Evolutionary conservation across 139 green algal genomes (phyloP).

Genomic region (Tetraselmis striata): DNA sequence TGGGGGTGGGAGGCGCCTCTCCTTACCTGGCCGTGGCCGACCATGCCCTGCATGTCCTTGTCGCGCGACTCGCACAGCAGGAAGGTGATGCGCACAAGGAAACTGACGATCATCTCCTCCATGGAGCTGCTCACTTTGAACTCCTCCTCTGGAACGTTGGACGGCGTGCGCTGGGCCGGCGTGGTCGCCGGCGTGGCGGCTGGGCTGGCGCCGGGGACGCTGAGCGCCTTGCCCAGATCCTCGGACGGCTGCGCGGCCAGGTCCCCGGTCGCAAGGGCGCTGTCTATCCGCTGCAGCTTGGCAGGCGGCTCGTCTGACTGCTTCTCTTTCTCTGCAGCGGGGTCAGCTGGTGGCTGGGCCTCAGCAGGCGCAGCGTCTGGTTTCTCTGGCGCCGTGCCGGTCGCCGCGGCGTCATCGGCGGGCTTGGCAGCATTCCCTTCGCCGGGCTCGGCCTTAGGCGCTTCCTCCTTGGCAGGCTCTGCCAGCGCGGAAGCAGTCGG

Average conservation of each 20-base stretch:
- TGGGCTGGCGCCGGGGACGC: not conserved
- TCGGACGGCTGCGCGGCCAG: not conserved
- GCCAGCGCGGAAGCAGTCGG: not conserved
- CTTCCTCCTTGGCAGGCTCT: not conserved
- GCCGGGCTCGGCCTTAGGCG: not conserved
- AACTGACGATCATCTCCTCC: conserved; percentile 81
- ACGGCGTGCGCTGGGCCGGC: too few species aligned
- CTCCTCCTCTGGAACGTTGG: not conserved
- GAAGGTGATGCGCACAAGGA: conserved; percentile 82
- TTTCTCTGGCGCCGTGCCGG: not conserved
- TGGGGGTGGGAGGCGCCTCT: not conserved
- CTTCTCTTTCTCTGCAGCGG: not conserved
- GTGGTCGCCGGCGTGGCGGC: not conserved
- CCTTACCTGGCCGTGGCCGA: not conserved
- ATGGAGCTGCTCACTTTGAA: conserved; percentile 33
- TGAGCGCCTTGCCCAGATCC: not conserved
- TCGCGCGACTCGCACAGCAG: conserved; percentile 42
- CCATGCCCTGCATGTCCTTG: conserved; percentile 28
- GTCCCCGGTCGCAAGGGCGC: too few species aligned
- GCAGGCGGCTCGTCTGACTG: not conserved
- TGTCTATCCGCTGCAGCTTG: too few species aligned
- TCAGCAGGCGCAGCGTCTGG: too few species aligned
- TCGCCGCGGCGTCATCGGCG: not conserved
- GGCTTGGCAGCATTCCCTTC: too few species aligned
- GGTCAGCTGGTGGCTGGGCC: too few species aligned